Conservation (phyloP, 768 basidiomycete genomes). For the Sporobolomyces pararoseus region DNA sequence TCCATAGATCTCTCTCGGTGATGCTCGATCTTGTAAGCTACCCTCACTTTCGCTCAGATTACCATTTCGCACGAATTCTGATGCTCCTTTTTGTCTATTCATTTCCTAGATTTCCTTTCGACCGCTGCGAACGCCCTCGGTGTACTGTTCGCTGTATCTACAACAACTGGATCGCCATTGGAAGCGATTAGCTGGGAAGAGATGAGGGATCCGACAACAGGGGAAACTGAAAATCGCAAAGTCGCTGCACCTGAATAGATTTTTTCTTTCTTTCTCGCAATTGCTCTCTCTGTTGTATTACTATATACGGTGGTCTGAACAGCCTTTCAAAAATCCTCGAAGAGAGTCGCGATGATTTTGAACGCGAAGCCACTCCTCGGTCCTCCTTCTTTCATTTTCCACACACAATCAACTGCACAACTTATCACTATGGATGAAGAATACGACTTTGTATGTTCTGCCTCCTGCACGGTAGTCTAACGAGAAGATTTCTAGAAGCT, state of each 20-base stretch:
- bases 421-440: constrained; percentile 80
- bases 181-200: constrained; percentile 51
- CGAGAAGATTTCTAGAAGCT: background rate
- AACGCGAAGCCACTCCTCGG: background rate
- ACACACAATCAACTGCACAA: background rate
- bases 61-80: background rate
- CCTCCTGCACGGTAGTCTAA: background rate
- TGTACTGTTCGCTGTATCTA: constrained; percentile 72
- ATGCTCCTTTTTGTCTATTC: background rate
- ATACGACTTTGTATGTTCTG: constrained; percentile 69
- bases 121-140: constrained; percentile 86
- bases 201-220: constrained; percentile 51
- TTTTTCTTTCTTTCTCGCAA: background rate
- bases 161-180: constrained; percentile 47
- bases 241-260: constrained; percentile 47
- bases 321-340: background rate
- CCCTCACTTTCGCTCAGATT: background rate
- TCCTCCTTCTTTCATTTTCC: background rate
- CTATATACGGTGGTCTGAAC: background rate
- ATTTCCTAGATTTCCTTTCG: constrained; percentile 64
- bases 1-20: constrained; percentile 78
- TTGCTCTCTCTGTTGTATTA: constrained; percentile 1
- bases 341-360: background rate
- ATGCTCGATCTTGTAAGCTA: constrained; percentile 65
- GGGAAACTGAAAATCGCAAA: constrained; percentile 49